phyloP scores from a whole-genome alignment of 1,284 basidiomycete species.

The Sanghuangporus baumii region DNA sequence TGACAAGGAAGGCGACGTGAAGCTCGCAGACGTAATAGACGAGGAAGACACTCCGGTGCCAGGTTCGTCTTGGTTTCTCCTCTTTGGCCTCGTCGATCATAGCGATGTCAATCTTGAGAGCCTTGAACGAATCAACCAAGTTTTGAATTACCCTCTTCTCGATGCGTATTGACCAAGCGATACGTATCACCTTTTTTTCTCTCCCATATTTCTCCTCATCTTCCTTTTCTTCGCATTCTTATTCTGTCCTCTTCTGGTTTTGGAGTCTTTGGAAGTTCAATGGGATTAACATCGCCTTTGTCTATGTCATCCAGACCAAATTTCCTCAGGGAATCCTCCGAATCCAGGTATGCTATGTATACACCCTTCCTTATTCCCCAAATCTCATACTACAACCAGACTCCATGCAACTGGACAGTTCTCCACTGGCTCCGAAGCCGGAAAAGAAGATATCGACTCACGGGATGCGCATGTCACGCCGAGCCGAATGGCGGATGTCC shows the following conservation, averaged over 20 bases:
- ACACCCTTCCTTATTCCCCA: background rate
- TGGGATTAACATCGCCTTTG: background rate
- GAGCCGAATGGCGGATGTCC: conserved; percentile 69
- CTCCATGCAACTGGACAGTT: conserved; percentile 48
- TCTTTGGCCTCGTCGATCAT: conserved; percentile 12
- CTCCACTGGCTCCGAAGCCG: conserved; percentile 16
- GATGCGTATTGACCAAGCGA: conserved; percentile 10
- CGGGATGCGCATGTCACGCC: conserved; percentile 61
- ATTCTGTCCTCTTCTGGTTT: background rate
- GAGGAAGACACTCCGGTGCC: conserved; percentile 24
- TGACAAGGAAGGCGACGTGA: conserved; percentile 29
- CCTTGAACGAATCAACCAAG: conserved; percentile 5
- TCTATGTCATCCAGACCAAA: background rate
- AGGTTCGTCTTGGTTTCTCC: conserved; percentile 27
- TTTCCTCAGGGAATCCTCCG: background rate
- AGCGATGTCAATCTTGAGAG: conserved; percentile 15
- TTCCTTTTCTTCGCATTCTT: background rate
- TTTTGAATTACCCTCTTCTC: conserved; percentile 6
- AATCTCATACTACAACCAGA: conserved; percentile 30
- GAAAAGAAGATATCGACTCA: conserved; percentile 61
- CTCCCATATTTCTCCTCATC: background rate
- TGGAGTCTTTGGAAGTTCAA: background rate
- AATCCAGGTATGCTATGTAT: conserved; percentile 3
- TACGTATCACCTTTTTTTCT: background rate
- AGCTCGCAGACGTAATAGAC: conserved; percentile 28